These are phyloP conservation scores for Huntiella abstrusa DNA, from an alignment of 2,329 filamentous ascomycete species.

Conservation along the genomic window DNA sequence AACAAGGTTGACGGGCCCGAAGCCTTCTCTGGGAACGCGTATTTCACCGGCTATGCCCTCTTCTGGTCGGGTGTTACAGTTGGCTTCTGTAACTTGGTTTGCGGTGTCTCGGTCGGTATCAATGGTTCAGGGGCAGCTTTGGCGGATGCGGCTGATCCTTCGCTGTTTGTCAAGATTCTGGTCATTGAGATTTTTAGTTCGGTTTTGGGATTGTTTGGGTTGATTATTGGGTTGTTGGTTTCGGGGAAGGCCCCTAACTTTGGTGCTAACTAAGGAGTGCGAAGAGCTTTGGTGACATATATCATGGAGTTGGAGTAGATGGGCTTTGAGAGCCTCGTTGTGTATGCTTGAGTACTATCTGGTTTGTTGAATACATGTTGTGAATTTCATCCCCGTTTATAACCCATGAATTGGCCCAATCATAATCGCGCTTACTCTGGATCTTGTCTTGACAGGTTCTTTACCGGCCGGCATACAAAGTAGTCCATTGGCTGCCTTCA, in stretches of 20 bases:
- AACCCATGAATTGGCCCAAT: conserved; percentile 29
- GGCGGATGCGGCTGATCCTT: conserved; percentile 83
- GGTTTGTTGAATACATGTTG: too few relatives aligned
- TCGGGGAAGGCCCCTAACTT: conserved; percentile 71
- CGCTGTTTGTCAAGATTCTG: conserved; percentile 95
- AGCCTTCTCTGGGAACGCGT: conserved; percentile 56
- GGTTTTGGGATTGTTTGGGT: conserved; percentile 83
- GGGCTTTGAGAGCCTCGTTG: too few relatives aligned
- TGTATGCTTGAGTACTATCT: too few relatives aligned
- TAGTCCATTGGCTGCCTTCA: conserved; percentile 75
- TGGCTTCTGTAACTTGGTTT: conserved; percentile 87
- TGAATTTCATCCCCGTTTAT: neutral
- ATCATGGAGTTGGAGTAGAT: too few relatives aligned
- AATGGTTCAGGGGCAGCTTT: conserved; percentile 93
- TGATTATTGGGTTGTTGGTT: conserved; percentile 84
- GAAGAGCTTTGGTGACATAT: too few relatives aligned
- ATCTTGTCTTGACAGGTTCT: conserved; percentile 47
- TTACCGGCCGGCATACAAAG: conserved; percentile 52
- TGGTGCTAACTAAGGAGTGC: conserved; percentile 18
- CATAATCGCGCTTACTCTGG: conserved; percentile 57
- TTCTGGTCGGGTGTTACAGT: conserved; percentile 95
- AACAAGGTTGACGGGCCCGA: conserved; percentile 42
- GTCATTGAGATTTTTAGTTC: conserved; percentile 99
- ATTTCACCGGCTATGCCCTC: conserved; percentile 86
- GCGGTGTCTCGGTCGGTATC: conserved; percentile 91